phyloP scores from a whole-genome alignment of 2,329 filamentous ascomycete species.

The Hymenoscyphus infarciens region DNA sequence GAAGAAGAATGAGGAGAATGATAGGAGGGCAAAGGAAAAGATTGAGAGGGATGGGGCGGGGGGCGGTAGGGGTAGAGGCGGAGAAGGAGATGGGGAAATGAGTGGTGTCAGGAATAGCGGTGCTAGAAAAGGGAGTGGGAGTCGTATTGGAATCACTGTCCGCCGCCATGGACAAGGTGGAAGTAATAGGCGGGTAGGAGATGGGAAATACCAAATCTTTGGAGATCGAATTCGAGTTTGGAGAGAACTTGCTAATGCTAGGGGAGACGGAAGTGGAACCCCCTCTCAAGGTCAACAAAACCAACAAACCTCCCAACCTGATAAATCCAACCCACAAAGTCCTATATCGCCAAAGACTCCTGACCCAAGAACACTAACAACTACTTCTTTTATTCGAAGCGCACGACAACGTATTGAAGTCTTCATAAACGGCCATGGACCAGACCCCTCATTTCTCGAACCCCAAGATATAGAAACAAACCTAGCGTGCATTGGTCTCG shows the following conservation, averaged over 20 bases:
- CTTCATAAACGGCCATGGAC: neutral
- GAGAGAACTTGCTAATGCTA: neutral
- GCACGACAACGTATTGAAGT: neutral
- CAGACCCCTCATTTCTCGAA: neutral
- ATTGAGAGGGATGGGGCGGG: neutral
- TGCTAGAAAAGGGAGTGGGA: neutral
- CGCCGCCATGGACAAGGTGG: no score
- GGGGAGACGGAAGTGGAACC: neutral
- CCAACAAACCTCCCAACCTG: neutral
- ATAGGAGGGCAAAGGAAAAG: neutral
- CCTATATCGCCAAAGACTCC: neutral
- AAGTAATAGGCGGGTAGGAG: neutral
- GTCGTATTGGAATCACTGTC: no score
- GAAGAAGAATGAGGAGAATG: neutral
- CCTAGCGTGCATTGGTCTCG: neutral
- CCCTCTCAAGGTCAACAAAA: neutral
- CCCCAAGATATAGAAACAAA: neutral
- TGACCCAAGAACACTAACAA: neutral
- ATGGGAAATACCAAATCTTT: neutral
- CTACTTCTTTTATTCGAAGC: neutral
- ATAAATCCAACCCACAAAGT: neutral
- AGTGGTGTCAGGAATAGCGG: neutral
- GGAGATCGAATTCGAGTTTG: neutral
- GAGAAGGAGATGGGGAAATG: neutral
- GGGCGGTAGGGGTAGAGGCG: neutral